A percentile compares a stretch with the other conserved stretches of the same genome.
Conservation (phyloP, 306 rosid species). For the Sphenostylis stenocarpa region DNA sequence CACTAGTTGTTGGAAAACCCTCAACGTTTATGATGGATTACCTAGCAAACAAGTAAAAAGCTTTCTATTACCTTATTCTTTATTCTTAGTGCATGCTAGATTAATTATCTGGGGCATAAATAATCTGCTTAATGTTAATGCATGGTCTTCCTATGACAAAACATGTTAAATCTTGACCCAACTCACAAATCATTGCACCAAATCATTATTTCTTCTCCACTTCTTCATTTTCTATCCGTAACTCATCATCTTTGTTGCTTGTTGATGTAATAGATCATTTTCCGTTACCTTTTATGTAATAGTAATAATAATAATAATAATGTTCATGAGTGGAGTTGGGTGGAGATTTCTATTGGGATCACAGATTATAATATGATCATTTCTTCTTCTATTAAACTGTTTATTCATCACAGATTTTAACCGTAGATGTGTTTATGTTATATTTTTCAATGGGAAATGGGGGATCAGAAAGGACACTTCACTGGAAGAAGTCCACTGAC, state of each 20-base stretch:
- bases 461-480: not conserved
- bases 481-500: not conserved
- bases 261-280: not conserved
- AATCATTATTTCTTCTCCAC: not conserved
- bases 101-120: not conserved
- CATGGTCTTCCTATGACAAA: not conserved
- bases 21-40: conserved; percentile 99
- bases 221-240: not conserved
- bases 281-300: not conserved
- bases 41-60: conserved; percentile 70
- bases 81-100: not conserved
- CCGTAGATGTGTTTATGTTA: not conserved
- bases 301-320: not conserved
- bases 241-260: not conserved
- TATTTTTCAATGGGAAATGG: not conserved
- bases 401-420: not conserved
- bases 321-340: not conserved
- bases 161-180: not conserved
- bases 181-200: not conserved
- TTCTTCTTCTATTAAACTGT: too few relatives aligned
- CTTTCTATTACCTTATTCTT: conserved; percentile 22
- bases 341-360: not conserved
- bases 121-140: not conserved
- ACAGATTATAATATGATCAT: not conserved
- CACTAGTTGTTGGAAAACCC: conserved; percentile 95